These are phyloP conservation scores for Luzula sylvatica DNA, from an alignment of 176 grass and related monocot species.

Conservation along the genomic window DNA sequence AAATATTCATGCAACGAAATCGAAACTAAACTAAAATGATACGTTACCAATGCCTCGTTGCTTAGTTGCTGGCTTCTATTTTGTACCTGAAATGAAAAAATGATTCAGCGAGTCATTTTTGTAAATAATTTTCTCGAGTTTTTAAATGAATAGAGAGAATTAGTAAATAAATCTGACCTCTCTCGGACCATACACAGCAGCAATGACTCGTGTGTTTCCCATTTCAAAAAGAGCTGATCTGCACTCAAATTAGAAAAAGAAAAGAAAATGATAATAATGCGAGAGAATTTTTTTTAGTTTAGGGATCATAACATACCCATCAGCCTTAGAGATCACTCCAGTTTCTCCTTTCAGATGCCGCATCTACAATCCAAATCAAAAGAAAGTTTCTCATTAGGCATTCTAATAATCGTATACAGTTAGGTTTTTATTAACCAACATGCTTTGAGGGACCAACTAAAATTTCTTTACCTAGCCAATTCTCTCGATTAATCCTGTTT, in stretches of 20 bases:
- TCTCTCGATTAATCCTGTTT: too few species aligned
- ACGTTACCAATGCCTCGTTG: constrained; percentile 54
- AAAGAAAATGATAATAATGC: background rate
- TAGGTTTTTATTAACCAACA: too few species aligned
- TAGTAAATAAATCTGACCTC: constrained; percentile 34
- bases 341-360: constrained; percentile 74
- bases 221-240: constrained; percentile 93
- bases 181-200: constrained; percentile 71
- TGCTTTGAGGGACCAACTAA: too few species aligned
- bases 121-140: background rate
- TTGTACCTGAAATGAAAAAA: constrained; percentile 47
- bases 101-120: background rate
- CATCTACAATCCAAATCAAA: constrained; percentile 41
- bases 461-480: too few species aligned
- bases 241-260: constrained; percentile 1
- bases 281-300: background rate
- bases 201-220: constrained; percentile 93
- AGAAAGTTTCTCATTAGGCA: too few species aligned
- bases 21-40: constrained; percentile 16
- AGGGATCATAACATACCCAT: constrained; percentile 31
- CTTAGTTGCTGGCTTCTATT: constrained; percentile 64
- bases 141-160: background rate
- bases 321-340: constrained; percentile 61
- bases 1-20: constrained; percentile 13
- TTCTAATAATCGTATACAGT: too few species aligned